A percentile compares a stretch with the other conserved stretches of the same genome.
Conservation (phyloP, 805 yeast genomes). For the Ascoidea rubescens region DNA sequence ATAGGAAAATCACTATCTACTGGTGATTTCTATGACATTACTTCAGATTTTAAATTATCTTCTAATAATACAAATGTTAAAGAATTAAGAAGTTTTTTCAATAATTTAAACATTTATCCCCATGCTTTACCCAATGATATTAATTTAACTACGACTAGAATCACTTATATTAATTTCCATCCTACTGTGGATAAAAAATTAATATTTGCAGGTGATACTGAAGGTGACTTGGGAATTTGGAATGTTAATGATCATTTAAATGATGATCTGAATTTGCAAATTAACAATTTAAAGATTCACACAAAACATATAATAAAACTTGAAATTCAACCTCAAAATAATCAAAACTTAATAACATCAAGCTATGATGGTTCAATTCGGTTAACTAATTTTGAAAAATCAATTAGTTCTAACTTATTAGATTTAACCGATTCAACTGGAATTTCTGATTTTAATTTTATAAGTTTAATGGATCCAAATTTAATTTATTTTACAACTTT, state of each 20-base stretch:
- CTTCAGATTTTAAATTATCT: slow-evolving; percentile 15
- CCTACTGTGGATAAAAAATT: slow-evolving; percentile 52
- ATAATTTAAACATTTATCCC: slow-evolving; percentile 34
- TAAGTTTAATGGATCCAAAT: slow-evolving; percentile 35
- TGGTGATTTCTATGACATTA: slow-evolving; percentile 53
- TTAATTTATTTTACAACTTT: slow-evolving; percentile 63
- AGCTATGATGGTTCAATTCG: slow-evolving; percentile 88
- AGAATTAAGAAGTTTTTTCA: slow-evolving; percentile 38
- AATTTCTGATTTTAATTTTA: slow-evolving; percentile 60
- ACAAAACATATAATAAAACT: slow-evolving; percentile 37
- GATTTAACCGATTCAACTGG: slow-evolving; percentile 48
- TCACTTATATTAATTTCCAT: slow-evolving; percentile 65
- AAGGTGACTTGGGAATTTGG: slow-evolving; percentile 87
- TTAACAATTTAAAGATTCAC: slow-evolving; percentile 48
- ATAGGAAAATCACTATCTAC: slow-evolving; percentile 43
- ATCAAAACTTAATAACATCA: slow-evolving; percentile 21
- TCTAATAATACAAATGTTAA: slow-evolving; percentile 26
- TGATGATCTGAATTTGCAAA: slow-evolving; percentile 32
- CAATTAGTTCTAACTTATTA: slow-evolving; percentile 43
- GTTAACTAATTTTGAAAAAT: slow-evolving; percentile 47
- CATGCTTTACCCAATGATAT: slow-evolving; percentile 56
- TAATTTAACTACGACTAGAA: slow-evolving; percentile 53
- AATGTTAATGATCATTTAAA: slow-evolving; percentile 32
- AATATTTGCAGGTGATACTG: slow-evolving; percentile 76
- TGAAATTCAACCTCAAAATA: slow-evolving; percentile 17